Evolutionary conservation across 371 early-diverging fungal genomes (phyloP).

Genomic region (Chytridiales sp.): DNA sequence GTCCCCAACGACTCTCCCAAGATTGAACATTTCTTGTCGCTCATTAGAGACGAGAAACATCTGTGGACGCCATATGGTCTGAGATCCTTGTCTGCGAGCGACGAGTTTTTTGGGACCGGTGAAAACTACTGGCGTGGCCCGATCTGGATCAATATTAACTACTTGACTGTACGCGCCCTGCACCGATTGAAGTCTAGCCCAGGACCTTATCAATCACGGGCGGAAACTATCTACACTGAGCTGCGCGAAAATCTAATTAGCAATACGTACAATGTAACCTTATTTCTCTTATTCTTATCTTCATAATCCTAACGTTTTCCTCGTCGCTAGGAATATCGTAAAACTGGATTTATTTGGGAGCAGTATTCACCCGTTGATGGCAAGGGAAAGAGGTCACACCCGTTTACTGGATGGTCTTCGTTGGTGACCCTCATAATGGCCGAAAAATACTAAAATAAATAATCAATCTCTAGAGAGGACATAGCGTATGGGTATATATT

Average conservation of each 20-base stretch:
- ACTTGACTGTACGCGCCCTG: constrained; percentile 74
- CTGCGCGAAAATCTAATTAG: constrained; percentile 75
- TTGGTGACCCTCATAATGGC: constrained; percentile 81
- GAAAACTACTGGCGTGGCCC: constrained; percentile 97
- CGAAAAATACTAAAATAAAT: constrained; percentile 52
- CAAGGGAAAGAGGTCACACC: constrained; percentile 81
- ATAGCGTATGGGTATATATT: too few relatives aligned
- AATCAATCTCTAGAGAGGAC: too few relatives aligned
- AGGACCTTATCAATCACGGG: constrained; percentile 64
- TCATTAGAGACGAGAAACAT: constrained; percentile 69
- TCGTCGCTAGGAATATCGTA: constrained; percentile 60
- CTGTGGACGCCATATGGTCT: constrained; percentile 74
- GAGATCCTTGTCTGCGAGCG: constrained; percentile 70
- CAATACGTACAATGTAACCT: constrained; percentile 68
- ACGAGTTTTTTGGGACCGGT: constrained; percentile 69
- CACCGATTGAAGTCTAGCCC: constrained; percentile 37
- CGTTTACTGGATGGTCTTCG: constrained; percentile 95
- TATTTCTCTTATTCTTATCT: not conserved
- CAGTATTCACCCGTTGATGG: constrained; percentile 84
- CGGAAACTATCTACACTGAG: constrained; percentile 67
- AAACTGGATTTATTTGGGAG: constrained; percentile 91
- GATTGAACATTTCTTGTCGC: constrained; percentile 67
- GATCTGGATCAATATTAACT: constrained; percentile 94
- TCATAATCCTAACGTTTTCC: not conserved
- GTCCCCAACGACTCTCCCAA: constrained; percentile 69